phyloP scores from a whole-genome alignment of 2,329 filamentous ascomycete species.

The Huntiella abstrusa region DNA sequence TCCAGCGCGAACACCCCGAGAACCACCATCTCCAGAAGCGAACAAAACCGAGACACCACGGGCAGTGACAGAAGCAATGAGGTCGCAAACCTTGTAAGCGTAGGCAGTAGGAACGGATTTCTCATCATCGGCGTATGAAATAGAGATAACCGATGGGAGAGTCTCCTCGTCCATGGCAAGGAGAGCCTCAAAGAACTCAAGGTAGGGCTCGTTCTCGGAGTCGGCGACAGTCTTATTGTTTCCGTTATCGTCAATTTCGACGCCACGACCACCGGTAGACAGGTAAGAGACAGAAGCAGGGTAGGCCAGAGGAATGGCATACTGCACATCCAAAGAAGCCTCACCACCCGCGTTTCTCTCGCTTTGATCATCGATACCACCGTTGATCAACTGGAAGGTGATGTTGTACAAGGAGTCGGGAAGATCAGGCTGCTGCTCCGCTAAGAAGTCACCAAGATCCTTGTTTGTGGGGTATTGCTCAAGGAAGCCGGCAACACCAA shows the following conservation, averaged over 20 bases:
- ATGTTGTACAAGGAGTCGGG: slow-evolving; percentile 22
- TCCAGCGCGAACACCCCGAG: slow-evolving; percentile 26
- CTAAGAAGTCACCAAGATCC: slow-evolving; percentile 24
- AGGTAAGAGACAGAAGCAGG: slow-evolving; percentile 28
- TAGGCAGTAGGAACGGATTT: slow-evolving; percentile 32
- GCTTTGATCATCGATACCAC: slow-evolving; percentile 25
- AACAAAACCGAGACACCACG: slow-evolving; percentile 33
- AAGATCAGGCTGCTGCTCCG: slow-evolving; percentile 20
- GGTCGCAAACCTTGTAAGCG: slow-evolving; percentile 31
- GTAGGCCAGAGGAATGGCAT: slow-evolving; percentile 26
- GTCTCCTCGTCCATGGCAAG: slow-evolving; percentile 24
- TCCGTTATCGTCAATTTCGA: slow-evolving; percentile 23
- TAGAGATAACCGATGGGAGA: slow-evolving; percentile 36
- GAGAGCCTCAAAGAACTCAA: slow-evolving; percentile 33
- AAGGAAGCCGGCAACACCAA: slow-evolving; percentile 31
- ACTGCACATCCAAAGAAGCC: slow-evolving; percentile 30
- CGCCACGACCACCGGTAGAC: slow-evolving; percentile 25
- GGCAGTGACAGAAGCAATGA: slow-evolving; percentile 33
- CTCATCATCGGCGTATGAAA: slow-evolving; percentile 41
- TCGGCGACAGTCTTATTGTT: slow-evolving; percentile 16
- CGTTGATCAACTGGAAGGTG: slow-evolving; percentile 23
- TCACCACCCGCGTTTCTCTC: slow-evolving; percentile 22
- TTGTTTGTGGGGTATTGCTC: slow-evolving; percentile 27
- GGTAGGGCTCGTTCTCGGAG: slow-evolving; percentile 35
- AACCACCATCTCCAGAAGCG: slow-evolving; percentile 32